These are phyloP conservation scores for Penicillium robsamsonii DNA, from an alignment of 495 filamentous ascomycete species.

Conservation along the genomic window DNA sequence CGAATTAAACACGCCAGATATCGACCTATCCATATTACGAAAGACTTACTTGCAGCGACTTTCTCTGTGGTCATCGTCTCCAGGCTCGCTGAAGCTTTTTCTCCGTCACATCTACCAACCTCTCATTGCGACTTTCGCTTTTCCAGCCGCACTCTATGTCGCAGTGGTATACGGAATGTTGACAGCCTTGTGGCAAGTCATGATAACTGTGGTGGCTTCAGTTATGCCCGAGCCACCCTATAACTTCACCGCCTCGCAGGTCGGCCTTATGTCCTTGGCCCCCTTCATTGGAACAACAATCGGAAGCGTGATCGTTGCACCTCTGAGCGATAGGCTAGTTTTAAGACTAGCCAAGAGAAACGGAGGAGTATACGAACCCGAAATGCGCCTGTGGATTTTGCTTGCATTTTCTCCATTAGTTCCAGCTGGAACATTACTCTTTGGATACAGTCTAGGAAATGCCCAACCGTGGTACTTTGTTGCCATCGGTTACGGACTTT, in stretches of 20 bases:
- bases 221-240: constrained; percentile 26
- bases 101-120: no score
- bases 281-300: constrained; percentile 37
- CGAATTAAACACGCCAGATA: no score
- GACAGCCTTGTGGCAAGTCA: constrained; percentile 30
- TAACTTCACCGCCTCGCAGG: constrained; percentile 35
- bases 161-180: constrained; percentile 35
- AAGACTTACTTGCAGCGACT: no score
- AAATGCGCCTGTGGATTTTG: constrained; percentile 33
- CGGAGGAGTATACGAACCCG: constrained; percentile 37
- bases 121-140: no score
- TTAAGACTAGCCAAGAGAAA: constrained; percentile 31
- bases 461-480: background rate
- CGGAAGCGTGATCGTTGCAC: constrained; percentile 25
- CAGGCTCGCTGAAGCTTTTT: no score
- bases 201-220: constrained; percentile 13
- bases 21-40: no score
- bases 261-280: constrained; percentile 39
- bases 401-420: constrained; percentile 26
- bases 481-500: constrained; percentile 30
- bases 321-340: constrained; percentile 34
- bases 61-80: no score
- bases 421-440: constrained; percentile 27
- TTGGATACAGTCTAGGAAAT: no score
- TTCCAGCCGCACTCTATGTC: constrained; percentile 17